Percentiles rank a stretch among this genome's conserved stretches.
Conservation (phyloP, 768 basidiomycete species). For the Fistulinella prunicolor region DNA sequence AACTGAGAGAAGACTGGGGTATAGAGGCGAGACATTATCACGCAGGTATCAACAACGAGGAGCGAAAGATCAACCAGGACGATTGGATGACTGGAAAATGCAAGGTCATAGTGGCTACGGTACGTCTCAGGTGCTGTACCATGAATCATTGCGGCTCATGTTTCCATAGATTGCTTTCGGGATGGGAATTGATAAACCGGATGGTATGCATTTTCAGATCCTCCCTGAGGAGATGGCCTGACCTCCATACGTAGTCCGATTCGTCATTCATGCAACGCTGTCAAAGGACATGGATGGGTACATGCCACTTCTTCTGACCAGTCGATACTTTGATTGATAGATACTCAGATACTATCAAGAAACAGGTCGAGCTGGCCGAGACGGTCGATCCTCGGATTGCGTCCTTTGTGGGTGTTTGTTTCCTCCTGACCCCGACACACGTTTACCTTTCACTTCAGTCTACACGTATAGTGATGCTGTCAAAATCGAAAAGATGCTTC, state of each 20-base stretch:
- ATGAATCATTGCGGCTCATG: not conserved
- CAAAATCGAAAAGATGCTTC: slow-evolving; percentile 58
- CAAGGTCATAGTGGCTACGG: slow-evolving; percentile 91
- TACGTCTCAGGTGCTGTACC: slow-evolving; percentile 33
- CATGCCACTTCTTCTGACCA: slow-evolving; percentile 16
- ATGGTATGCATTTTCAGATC: slow-evolving; percentile 45
- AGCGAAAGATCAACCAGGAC: slow-evolving; percentile 58
- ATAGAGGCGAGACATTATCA: slow-evolving; percentile 81
- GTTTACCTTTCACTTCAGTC: slow-evolving; percentile 40
- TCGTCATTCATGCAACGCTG: slow-evolving; percentile 84
- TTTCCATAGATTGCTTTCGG: slow-evolving; percentile 82
- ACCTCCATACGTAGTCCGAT: slow-evolving; percentile 60
- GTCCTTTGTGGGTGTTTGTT: slow-evolving; percentile 64
- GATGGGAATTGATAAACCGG: slow-evolving; percentile 92
- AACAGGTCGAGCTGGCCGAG: slow-evolving; percentile 94
- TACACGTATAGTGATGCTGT: slow-evolving; percentile 61
- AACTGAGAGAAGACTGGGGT: slow-evolving; percentile 54
- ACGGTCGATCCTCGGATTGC: slow-evolving; percentile 81
- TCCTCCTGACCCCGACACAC: not conserved
- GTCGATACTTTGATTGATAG: not conserved
- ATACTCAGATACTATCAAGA: slow-evolving; percentile 81
- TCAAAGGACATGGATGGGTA: slow-evolving; percentile 86
- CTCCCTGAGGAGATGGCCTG: not conserved
- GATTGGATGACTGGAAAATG: slow-evolving; percentile 74
- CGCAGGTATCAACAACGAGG: slow-evolving; percentile 64